Base-by-base conservation (phyloP, 495 filamentous ascomycete genomes). In the Aspergillus olivimuriae region DNA sequence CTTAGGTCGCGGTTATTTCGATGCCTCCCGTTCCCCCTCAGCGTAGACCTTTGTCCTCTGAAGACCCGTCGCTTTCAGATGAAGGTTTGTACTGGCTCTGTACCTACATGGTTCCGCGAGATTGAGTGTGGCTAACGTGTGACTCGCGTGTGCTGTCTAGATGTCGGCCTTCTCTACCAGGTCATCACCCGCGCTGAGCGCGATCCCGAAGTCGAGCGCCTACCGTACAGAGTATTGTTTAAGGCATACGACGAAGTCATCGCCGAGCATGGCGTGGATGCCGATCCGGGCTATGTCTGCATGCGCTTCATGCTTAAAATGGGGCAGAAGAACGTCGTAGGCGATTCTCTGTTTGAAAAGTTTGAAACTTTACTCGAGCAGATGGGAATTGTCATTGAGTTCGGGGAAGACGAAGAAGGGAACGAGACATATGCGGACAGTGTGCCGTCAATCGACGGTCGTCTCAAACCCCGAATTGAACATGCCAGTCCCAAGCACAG, bases 291-390 rank as follows among this genome's bases (percentile, higher is more conserved):
- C 54, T 78, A 77, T 52, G 72, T 80, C 41, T 87, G 86, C 54
- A 73, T 87, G 62, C 79, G 84, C 58, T 81, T 89, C 58, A 62
- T 95, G 46, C 83, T 94, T 59, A 84, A 83, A 62, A 82, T 95
- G 66, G 86, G 87, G 30, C 81, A 78, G 51, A 64, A 74, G 53
- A 60, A 58, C 16, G 53, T 65, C 37, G 34, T 52, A 44, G 72
- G 68, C 34, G 49, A 67, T 32, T 71, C 70, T 2, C 62, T 89
- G 14, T 78, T 78, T 41, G 77, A 83, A 39, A 81, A 76, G 43
- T 86, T 90, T 55, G 76, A 83, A 61, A 71, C 66, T 30, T 50
- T 82, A 35, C 71, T 92, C 50, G 70, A 71, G 26, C 68, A 73
- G 41, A 71, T 84, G 69, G 82, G 80, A 26, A 87, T 90, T 48